phyloP scores from a whole-genome alignment of 2,329 filamentous ascomycete genomes.

The Trichophyton schoenleinii region DNA sequence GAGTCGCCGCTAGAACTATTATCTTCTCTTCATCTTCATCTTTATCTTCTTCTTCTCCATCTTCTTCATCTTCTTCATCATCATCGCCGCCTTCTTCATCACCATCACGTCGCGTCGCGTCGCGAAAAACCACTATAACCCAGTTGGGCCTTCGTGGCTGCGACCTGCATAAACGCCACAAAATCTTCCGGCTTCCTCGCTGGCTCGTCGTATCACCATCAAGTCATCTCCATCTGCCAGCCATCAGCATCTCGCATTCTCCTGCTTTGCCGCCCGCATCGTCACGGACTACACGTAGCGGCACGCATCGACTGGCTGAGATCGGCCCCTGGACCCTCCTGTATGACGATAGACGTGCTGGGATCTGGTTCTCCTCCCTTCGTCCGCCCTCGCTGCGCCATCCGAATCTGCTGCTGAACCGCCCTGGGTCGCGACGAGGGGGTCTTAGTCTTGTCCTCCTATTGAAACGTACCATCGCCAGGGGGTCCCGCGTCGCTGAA shows the following conservation, averaged over 20 bases:
- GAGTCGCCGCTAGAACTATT: too few relatives aligned
- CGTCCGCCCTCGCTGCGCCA: not conserved
- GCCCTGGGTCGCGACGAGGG: not conserved
- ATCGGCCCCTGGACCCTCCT: not conserved
- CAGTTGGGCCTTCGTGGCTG: not conserved
- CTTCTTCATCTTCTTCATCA: too few relatives aligned
- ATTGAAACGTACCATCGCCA: not conserved
- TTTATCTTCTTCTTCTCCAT: too few relatives aligned
- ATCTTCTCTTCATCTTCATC: too few relatives aligned
- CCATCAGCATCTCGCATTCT: not conserved
- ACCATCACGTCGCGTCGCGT: not conserved
- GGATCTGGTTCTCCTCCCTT: not conserved
- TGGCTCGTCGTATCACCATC: too few relatives aligned
- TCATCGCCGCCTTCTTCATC: too few relatives aligned
- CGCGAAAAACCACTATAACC: not conserved
- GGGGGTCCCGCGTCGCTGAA: not conserved
- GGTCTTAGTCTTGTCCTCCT: not conserved
- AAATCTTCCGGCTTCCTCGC: not conserved
- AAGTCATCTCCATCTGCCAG: not conserved
- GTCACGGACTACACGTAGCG: not conserved
- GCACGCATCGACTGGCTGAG: slow-evolving; percentile 1
- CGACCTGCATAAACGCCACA: not conserved
- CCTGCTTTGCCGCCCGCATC: not conserved
- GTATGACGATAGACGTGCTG: not conserved
- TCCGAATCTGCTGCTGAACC: not conserved